phyloP scores from a whole-genome alignment of 257 asterid species.

The Asclepias syriaca region DNA sequence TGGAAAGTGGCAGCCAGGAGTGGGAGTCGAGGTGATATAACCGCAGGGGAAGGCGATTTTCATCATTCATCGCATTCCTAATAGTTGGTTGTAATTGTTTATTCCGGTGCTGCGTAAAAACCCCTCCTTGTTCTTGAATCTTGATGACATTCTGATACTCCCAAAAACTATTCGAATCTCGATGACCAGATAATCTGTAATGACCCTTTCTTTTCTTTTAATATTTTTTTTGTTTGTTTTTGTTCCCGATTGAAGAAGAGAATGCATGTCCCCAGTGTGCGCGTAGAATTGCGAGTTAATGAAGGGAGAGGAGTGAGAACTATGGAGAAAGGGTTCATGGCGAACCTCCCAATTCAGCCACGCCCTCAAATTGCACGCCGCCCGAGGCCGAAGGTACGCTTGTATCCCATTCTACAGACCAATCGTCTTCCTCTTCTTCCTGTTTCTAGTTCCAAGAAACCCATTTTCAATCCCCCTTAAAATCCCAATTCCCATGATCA shows the following conservation, averaged over 20 bases:
- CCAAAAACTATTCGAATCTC: conserved; percentile 5
- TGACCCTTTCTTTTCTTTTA: background rate
- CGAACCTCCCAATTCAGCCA: conserved; percentile 34
- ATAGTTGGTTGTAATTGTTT: background rate
- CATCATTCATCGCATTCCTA: background rate
- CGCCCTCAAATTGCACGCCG: conserved; percentile 28
- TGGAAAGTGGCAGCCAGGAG: background rate
- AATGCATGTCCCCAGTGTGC: background rate
- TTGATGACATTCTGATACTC: background rate
- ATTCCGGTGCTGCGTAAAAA: background rate
- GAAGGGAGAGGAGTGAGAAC: background rate
- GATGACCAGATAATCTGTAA: background rate
- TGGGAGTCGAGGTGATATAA: background rate
- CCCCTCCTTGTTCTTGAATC: background rate
- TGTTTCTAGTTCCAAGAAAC: conserved; percentile 19
- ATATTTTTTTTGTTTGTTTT: background rate
- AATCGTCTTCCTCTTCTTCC: conserved; percentile 34
- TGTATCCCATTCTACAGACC: conserved; percentile 58
- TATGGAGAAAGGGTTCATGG: conserved; percentile 15
- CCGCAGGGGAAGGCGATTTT: background rate
- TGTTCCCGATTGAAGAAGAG: background rate
- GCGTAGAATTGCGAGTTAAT: background rate
- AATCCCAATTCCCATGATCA: background rate
- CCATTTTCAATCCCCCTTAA: background rate
- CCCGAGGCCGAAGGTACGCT: conserved; percentile 30